These are phyloP conservation scores for Metarhizium robertsii DNA, from an alignment of 2,329 filamentous ascomycete genomes.

Conservation along the genomic window DNA sequence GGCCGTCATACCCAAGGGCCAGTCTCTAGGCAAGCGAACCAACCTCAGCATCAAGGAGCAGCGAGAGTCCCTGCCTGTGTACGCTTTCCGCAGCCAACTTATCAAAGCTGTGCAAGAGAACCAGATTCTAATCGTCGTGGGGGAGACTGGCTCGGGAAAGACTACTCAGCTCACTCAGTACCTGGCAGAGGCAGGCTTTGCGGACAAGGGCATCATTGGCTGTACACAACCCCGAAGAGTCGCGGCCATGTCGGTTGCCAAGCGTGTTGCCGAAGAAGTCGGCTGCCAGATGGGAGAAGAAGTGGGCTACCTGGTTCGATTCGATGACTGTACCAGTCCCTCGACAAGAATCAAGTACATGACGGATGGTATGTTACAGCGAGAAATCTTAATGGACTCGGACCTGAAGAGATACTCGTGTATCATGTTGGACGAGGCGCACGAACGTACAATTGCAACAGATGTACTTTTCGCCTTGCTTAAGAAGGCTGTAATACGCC, in stretches of 20 bases:
- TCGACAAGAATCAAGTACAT: conserved; percentile 97
- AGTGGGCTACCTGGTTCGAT: conserved; percentile 95
- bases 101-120: conserved; percentile 81
- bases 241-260: conserved; percentile 93
- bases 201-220: conserved; percentile 79
- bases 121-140: conserved; percentile 90
- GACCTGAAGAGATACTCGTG: conserved; percentile 85
- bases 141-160: conserved; percentile 94
- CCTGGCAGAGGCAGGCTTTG: conserved; percentile 84
- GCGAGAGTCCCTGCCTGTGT: conserved; percentile 81
- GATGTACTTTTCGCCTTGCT: conserved; percentile 90
- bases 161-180: conserved; percentile 96
- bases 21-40: conserved; percentile 77
- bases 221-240: conserved; percentile 97
- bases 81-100: conserved; percentile 75
- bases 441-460: conserved; percentile 93
- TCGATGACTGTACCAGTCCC: conserved; percentile 85
- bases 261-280: conserved; percentile 93
- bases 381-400: conserved; percentile 88
- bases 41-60: conserved; percentile 93
- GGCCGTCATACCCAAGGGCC: conserved; percentile 68
- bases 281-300: conserved; percentile 84
- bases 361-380: conserved; percentile 96
- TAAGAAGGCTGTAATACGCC: conserved; percentile 82
- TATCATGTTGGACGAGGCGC: conserved; percentile 96